A percentile compares a stretch with the other conserved stretches of the same genome.
These are phyloP conservation scores for Globisporangium emineosum DNA, from an alignment of 352 stramenopile species.

Conservation along the genomic window DNA sequence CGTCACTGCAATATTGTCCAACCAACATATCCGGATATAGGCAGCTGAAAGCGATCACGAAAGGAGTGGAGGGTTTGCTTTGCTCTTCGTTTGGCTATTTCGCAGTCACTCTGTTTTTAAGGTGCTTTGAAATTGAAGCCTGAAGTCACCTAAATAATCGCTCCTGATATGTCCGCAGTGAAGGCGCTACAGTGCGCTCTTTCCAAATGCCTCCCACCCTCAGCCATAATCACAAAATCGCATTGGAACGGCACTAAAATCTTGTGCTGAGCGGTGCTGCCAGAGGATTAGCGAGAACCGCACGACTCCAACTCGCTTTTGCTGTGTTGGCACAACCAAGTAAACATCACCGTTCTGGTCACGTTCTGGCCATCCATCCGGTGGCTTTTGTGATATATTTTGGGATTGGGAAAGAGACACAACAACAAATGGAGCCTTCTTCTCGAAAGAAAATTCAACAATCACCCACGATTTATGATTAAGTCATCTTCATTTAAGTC, in stretches of 20 bases:
- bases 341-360: not conserved
- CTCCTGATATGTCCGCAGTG: not conserved
- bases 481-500: not conserved
- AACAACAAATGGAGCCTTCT: no score
- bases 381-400: not conserved
- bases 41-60: no score
- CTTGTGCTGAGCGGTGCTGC: not conserved
- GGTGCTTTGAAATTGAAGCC: not conserved
- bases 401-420: not conserved
- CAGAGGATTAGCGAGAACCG: not conserved
- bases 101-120: no score
- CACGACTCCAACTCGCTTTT: not conserved
- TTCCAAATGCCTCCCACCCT: not conserved
- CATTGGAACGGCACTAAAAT: not conserved
- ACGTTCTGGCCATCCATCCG: not conserved
- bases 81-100: no score
- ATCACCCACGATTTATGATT: not conserved
- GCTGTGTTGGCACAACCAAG: not conserved
- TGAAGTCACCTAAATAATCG: not conserved
- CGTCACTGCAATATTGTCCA: no score
- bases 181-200: not conserved
- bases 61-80: no score
- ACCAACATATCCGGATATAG: no score
- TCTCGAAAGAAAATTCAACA: conserved; percentile 13
- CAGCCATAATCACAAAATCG: not conserved